Evolutionary conservation across 2,329 filamentous ascomycete species (phyloP), one percentile per base, ranked within the genome.

Genomic region (Ophiostoma himal-ulmi): DNA sequence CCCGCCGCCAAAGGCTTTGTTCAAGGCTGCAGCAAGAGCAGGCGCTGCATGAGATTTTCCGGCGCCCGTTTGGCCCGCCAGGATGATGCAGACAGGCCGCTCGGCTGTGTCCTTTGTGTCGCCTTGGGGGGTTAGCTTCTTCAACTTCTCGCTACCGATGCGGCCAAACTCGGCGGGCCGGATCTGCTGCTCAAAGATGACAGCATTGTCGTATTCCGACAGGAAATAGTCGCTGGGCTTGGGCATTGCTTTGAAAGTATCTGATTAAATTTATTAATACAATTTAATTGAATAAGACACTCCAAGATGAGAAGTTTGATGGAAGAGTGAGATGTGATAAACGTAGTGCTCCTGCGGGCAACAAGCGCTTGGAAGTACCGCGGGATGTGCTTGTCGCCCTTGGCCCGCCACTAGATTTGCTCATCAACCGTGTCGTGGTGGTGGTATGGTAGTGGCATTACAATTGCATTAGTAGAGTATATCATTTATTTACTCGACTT

Each of bases 51-150:
- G 79, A 20, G 82, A 83, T 72, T 84, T 84, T 68, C 83, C 82
- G 17, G 83, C 81, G 74, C 83, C 82, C 5, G 82, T 84, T 73
- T 75, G 83, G 72, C 82, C 82, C 36, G 83, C 78, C 17, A 82
- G 76, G 26, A 84, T 77, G 65, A 84, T 75, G 44, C 80, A 82
- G 17, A 82, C 76, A 52, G 81, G 80, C 11, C 65, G 73, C 30
- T 66, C 62, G 34, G 26, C 30, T 7, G 34, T 14, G 8, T 11
- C 36, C 22, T 3, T 37, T 39, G 62, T 26, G n/a, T 11, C 8
- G 62, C 17, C 6, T 22, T 7, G 30, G 8, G 5, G 13, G 30
- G 30, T 48, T 48, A 17, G 2, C 3, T 17, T 48, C 17, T 48
- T 17, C 2, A 36, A 2, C 17, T 20, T 8, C 20, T 20, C 8